Conservation (phyloP, 2,329 filamentous ascomycete genomes). For the Calonectria crousiana region DNA sequence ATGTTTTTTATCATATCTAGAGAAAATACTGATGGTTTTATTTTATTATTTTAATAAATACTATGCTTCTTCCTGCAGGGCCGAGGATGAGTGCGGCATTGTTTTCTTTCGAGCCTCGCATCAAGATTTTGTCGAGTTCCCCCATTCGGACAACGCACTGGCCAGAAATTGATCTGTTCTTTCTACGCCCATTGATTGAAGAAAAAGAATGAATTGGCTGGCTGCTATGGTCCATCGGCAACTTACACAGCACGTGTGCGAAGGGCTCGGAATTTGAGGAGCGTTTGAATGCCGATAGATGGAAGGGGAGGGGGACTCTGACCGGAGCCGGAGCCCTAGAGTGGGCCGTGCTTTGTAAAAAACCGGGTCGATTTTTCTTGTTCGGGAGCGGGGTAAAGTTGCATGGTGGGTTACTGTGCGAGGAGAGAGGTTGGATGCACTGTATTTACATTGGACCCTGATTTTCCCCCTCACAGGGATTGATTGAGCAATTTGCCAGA, state of each 20-base stretch:
- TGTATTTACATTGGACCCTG: neutral
- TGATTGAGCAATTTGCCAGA: neutral
- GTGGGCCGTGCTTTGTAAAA: conserved; percentile 6
- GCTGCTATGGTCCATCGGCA: neutral
- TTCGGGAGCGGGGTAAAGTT: conserved; percentile 19
- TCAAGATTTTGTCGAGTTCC: neutral
- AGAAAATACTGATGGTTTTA: neutral
- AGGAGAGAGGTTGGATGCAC: neutral
- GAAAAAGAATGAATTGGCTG: neutral
- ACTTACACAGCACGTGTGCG: conserved; percentile 8
- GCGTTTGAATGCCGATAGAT: neutral
- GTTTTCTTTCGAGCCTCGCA: neutral
- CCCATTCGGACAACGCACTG: neutral
- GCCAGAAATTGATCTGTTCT: neutral
- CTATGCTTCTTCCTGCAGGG: neutral
- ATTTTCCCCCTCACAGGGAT: neutral
- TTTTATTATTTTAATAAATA: neutral
- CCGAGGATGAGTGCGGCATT: neutral
- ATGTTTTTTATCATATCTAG: neutral
- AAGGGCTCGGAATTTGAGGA: neutral
- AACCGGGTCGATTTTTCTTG: conserved; percentile 3
- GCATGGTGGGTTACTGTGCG: neutral
- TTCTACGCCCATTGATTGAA: neutral
- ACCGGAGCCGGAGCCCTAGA: conserved; percentile 14
- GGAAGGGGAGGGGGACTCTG: neutral